Evolutionary conservation across 768 basidiomycete species (phyloP).

Genomic region (Boletus coccyginus): DNA sequence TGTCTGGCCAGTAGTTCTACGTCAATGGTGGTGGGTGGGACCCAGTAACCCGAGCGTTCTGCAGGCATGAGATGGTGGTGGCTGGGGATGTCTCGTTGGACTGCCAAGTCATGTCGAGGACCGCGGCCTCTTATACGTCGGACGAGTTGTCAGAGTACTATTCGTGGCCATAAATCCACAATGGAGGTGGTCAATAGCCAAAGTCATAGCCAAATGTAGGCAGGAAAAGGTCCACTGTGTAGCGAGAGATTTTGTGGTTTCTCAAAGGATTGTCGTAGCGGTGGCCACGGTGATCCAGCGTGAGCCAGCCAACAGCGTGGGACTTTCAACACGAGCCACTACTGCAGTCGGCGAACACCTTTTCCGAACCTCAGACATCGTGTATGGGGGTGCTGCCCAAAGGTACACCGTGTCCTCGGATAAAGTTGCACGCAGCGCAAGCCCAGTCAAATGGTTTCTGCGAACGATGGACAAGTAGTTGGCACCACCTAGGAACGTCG

Average conservation of each 20-base stretch:
- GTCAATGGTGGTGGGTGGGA: background rate
- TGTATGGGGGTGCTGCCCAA: too few relatives aligned
- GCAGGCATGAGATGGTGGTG: background rate
- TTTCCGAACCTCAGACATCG: too few relatives aligned
- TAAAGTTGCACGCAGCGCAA: too few relatives aligned
- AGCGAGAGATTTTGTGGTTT: background rate
- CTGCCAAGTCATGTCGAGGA: background rate
- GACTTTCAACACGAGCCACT: too few relatives aligned
- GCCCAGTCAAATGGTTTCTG: too few relatives aligned
- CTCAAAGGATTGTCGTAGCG: background rate
- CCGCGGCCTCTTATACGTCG: conserved; percentile 5
- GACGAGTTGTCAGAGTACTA: background rate
- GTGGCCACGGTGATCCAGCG: too few relatives aligned
- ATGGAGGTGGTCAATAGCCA: background rate
- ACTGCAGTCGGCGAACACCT: too few relatives aligned
- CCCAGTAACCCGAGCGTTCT: background rate
- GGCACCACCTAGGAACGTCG: too few relatives aligned
- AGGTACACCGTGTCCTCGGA: too few relatives aligned
- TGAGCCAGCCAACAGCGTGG: too few relatives aligned
- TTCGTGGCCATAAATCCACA: background rate
- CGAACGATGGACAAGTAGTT: too few relatives aligned
- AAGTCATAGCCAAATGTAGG: background rate
- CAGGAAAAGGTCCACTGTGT: background rate
- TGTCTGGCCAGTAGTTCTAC: background rate
- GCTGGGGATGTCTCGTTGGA: background rate